phyloP scores from a whole-genome alignment of 176 grass and related monocot genomes.

The Carex littledalei region DNA sequence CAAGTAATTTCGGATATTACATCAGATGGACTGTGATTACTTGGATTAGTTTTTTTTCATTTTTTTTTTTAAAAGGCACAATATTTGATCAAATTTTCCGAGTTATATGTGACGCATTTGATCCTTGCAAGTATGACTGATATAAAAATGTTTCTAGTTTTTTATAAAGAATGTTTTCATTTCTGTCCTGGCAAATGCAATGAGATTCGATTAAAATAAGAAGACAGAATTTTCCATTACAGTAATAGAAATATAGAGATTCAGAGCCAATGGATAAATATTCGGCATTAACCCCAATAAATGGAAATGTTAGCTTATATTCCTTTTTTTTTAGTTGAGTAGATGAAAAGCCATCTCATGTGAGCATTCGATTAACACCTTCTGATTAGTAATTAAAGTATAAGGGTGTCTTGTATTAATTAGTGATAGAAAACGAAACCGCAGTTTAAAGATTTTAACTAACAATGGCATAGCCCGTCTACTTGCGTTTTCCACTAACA shows the following conservation, averaged over 20 bases:
- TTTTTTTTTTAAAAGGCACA: too few species aligned
- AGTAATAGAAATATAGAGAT: background rate
- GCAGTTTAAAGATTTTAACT: slow-evolving; percentile 10
- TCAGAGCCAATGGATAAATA: background rate
- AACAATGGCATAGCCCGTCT: background rate
- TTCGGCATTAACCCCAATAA: too few species aligned
- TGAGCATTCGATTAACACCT: background rate
- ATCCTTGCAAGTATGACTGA: background rate
- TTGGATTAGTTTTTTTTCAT: background rate
- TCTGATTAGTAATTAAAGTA: background rate
- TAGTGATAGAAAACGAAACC: background rate
- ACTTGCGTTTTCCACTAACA: background rate
- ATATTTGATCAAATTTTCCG: too few species aligned
- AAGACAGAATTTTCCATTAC: background rate
- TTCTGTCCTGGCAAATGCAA: background rate
- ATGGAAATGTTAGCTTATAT: too few species aligned
- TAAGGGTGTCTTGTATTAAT: background rate
- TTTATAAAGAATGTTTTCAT: background rate
- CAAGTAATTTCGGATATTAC: too few species aligned
- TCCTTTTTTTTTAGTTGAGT: background rate
- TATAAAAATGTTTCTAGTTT: background rate
- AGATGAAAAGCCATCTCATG: background rate
- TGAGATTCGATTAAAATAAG: background rate
- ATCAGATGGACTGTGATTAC: too few species aligned
- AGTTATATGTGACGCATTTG: too few species aligned